Evolutionary conservation across 148 eudicot species (phyloP), one percentile per base, ranked within the genome.

Genomic region (Beta vulgaris): DNA sequence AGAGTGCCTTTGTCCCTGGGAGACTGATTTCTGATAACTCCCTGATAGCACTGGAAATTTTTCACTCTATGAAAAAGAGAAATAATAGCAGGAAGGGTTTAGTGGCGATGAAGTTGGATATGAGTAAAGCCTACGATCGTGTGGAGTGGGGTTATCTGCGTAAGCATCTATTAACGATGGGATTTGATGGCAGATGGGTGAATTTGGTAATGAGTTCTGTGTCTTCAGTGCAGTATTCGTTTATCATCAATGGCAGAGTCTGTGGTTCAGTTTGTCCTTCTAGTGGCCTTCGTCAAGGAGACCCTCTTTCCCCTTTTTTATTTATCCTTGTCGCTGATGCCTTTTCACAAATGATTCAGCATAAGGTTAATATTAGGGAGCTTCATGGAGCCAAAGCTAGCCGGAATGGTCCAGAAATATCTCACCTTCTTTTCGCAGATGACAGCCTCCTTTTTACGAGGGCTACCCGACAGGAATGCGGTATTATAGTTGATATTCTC

Each of bases 71-170:
- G 48, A 71, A 71, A 10, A 34, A 58, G 2, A 12, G 74, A 1
- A 32, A 31, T 2, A 58, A 49, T 1, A 42, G 62, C 1, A 54
- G 7, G 26, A 19, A n/a, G 4, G 74, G 63, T 0, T 53, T 31
- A 4, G 12, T 53, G 2, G 74, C 64, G 0, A 2, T 71, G 15
- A 71, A 71, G 14, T 19, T 46, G 1, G 51, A 46, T 15, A 46
- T 46, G 51, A 46, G 51, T 4, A 46, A n/a, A n/a, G n/a, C n/a
- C n/a, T n/a, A n/a, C n/a, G 73, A 70, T 8, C 18, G 43, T 14
- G 73, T 70, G 10, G 63, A 71, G 32, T 71, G 74, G 74, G 3
- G 7, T 7, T 71, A 54, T 4, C 5, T 71, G 18, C 21, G 55
- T 15, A 10, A 26, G 9, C 1, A 44, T 0, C 18, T 68, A 11